These are phyloP conservation scores for Candida piceae DNA, from an alignment of 805 yeast species.

Conservation along the genomic window DNA sequence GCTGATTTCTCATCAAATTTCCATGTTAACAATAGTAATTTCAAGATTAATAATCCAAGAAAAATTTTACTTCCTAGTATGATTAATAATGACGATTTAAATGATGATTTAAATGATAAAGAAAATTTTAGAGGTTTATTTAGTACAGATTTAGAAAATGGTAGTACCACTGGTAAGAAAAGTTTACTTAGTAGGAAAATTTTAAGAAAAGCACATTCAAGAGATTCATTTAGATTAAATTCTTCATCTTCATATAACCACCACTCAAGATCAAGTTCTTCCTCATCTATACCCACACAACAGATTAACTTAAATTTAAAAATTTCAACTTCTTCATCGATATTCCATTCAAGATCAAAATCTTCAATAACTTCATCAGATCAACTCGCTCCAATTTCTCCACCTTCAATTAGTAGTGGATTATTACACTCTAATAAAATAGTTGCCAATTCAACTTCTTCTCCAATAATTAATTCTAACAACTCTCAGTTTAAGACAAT, in stretches of 20 bases:
- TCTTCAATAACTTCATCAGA: slow-evolving; percentile 6
- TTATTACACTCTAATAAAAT: too few relatives aligned
- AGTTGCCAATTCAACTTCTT: too few relatives aligned
- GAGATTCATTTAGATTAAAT: slow-evolving; percentile 8
- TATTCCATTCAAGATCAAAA: slow-evolving; percentile 13
- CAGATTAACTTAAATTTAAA: not conserved
- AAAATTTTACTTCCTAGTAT: slow-evolving; percentile 19
- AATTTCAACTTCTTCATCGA: slow-evolving; percentile 2
- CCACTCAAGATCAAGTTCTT: not conserved
- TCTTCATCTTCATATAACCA: slow-evolving; percentile 12
- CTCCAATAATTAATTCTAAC: too few relatives aligned
- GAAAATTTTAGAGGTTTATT: slow-evolving; percentile 1
- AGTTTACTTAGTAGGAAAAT: slow-evolving; percentile 9
- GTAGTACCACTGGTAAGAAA: slow-evolving; percentile 6
- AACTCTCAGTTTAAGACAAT: slow-evolving; percentile 8
- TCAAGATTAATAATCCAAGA: slow-evolving; percentile 18
- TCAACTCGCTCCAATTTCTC: not conserved
- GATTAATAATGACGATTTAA: slow-evolving; percentile 12
- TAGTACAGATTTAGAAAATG: not conserved
- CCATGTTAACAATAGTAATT: slow-evolving; percentile 25
- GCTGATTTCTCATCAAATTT: slow-evolving; percentile 35
- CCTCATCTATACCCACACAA: not conserved
- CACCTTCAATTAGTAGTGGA: not conserved
- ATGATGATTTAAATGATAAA: slow-evolving; percentile 3
- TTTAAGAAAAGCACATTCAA: slow-evolving; percentile 4